These are phyloP conservation scores for Mycena filopes DNA, from an alignment of 768 basidiomycete species.

Conservation along the genomic window DNA sequence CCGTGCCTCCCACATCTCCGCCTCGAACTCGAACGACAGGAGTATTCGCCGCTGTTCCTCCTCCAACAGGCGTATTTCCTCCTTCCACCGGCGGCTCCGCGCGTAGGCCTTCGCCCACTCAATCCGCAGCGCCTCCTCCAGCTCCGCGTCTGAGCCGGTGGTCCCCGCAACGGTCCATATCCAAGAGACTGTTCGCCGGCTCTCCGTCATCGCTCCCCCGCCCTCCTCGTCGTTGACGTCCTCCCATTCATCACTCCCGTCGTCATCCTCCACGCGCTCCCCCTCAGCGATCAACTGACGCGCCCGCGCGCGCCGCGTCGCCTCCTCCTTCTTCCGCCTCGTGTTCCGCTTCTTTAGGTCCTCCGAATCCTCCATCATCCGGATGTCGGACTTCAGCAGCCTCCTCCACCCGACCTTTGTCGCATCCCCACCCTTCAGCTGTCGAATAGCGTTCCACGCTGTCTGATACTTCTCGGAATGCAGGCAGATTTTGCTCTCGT, in stretches of 20 bases:
- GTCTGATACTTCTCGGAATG: too few relatives aligned
- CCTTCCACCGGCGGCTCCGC: neutral
- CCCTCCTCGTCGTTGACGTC: too few relatives aligned
- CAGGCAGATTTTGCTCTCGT: too few relatives aligned
- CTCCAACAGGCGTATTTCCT: neutral
- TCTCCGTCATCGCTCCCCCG: neutral
- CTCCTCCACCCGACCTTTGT: neutral
- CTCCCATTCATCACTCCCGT: neutral
- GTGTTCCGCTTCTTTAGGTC: too few relatives aligned
- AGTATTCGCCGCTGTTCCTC: neutral
- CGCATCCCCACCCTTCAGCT: too few relatives aligned
- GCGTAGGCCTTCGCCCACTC: conserved; percentile 15
- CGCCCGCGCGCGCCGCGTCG: neutral
- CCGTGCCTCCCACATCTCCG: neutral
- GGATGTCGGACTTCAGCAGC: too few relatives aligned
- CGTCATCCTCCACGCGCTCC: neutral
- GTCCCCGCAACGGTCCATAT: conserved; percentile 3
- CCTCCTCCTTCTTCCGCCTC: too few relatives aligned
- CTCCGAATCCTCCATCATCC: too few relatives aligned
- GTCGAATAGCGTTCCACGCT: too few relatives aligned
- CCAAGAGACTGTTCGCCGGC: neutral
- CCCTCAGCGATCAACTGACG: neutral
- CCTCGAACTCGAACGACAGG: conserved; percentile 1
- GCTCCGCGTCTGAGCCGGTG: neutral
- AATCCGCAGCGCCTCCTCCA: conserved; percentile 19